Percentiles rank a stretch among this genome's conserved stretches.
Conservation (phyloP, 345 rosid genomes). For the Salix udensis region DNA sequence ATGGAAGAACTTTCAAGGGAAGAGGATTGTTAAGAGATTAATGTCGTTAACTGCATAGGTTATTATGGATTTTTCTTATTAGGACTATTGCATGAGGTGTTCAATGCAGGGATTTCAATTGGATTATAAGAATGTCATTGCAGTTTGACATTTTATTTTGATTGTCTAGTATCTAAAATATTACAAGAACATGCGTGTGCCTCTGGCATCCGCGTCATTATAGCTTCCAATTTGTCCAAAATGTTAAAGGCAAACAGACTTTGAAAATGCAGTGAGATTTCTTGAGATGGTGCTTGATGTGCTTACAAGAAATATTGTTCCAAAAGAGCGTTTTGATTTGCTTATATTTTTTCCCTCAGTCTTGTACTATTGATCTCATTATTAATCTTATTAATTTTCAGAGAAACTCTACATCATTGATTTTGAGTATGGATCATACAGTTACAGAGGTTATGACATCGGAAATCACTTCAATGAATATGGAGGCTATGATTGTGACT, state of each 20-base stretch:
- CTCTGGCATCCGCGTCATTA: neutral
- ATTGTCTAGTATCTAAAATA: neutral
- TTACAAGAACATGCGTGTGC: neutral
- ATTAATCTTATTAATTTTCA: slow-evolving; percentile 29
- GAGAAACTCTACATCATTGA: slow-evolving; percentile 87
- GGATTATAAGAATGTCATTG: neutral
- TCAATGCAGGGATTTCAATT: neutral
- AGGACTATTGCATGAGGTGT: neutral
- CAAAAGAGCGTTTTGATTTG: neutral
- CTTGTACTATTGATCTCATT: slow-evolving; percentile 15
- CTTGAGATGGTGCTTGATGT: slow-evolving; percentile 6
- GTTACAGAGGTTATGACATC: slow-evolving; percentile 84
- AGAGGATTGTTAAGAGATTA: too few relatives aligned
- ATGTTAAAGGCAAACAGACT: neutral
- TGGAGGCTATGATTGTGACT: slow-evolving; percentile 94
- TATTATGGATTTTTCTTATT: neutral
- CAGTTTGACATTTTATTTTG: neutral
- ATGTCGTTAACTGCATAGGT: neutral
- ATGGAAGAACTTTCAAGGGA: too few relatives aligned
- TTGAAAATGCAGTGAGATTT: neutral
- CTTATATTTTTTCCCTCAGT: neutral
- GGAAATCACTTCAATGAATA: slow-evolving; percentile 96
- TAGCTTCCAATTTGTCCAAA: neutral
- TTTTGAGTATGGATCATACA: slow-evolving; percentile 94
- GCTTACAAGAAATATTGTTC: neutral